Base-by-base conservation (phyloP, 1,284 basidiomycete species). In the Stereum hirsutum region DNA sequence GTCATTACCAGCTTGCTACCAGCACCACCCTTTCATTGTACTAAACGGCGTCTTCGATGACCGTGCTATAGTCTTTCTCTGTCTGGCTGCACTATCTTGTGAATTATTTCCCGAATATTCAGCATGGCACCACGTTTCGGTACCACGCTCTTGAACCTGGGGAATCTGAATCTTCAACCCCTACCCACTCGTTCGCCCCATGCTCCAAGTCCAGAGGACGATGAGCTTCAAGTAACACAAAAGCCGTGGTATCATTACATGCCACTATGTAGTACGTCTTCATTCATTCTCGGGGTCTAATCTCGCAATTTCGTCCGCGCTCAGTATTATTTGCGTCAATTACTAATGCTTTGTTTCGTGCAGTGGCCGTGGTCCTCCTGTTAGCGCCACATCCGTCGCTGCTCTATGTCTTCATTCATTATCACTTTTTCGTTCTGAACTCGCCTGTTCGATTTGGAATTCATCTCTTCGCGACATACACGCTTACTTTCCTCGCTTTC, bases 321-420 rank as follows among this genome's bases (percentile, higher is more conserved):
- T n/a, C n/a, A n/a, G n/a, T n/a, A n/a, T n/a, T n/a, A 30, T 8
- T 15, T 10, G 11, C 10, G 10, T n/a, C 10, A 11, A 3, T 38
- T 24, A 11, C 20, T 26, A 11, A 38, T 12, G 4, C 42, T 19
- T 30, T 27, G 30, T n/a, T 31, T 42, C 41, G 4, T 42, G 34
- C 52, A 84, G 84, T 66, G 19, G 70, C 75, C 11, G 54, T 87
- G 15, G 39, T 70, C 23, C 58, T 87, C 39, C 71, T 88, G 43
- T 55, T 86, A 6, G 70, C 74, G 14, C 84, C 85, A 6, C 85
- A 86, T 37, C 84, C 84, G 4, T 87, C 84, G 4, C 64, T 81
- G 50, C 61, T 87, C 8, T 68, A 75, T 47, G 63, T 87, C 37
- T 72, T 87, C 19, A 66, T 80, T 43, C 71, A 77, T 49, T 80